Base-by-base conservation (phyloP, 2,329 filamentous ascomycete species). In the Calonectria naviculata region DNA sequence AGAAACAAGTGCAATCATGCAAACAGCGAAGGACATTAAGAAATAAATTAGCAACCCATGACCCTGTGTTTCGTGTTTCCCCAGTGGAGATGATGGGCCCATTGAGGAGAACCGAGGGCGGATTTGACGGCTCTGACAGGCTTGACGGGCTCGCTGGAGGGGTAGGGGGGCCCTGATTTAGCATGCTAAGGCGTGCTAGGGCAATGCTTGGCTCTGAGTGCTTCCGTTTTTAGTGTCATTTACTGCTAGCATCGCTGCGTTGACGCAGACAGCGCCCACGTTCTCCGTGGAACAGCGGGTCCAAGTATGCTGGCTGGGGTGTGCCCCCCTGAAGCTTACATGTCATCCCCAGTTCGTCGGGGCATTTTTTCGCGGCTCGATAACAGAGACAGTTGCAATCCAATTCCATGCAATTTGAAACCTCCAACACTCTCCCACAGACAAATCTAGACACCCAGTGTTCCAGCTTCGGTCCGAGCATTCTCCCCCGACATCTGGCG, bases 161-260 rank as follows among this genome's bases (percentile, higher is more conserved):
- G 56, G 49, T 34, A 66, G 41, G 64, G 63, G 41, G n/a, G 24
- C 34, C 36, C 13, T 46, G n/a, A 19, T 38, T 42, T 65, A 42
- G 63, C 38, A 49, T 65, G 67, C 62, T 58, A 56, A 49, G 67
- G 52, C 52, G 42, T 63, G 31, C 52, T 58, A 58, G 52, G 52
- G 34, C 34, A 12, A 44, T 44, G 63, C 63, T 56, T 46, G 46
- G 47, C 28, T 65, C 31, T 31, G 42, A 56, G 26, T 67, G 70
- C 65, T 78, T 73, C 76, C 71, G 71, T 76, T 76, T 78, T 76
- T 78, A 78, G 61, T 28, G 65, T 29, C 60, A 49, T 46, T 73
- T 71, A 62, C 70, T 63, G 36, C 75, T 74, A 72, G 69, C 69
- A 70, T 68, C 65, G 67, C 46, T 75, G 52, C 71, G 77, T 42